Base-by-base conservation (phyloP, 2,329 filamentous ascomycete species). In the Diplodia scrobiculata region DNA sequence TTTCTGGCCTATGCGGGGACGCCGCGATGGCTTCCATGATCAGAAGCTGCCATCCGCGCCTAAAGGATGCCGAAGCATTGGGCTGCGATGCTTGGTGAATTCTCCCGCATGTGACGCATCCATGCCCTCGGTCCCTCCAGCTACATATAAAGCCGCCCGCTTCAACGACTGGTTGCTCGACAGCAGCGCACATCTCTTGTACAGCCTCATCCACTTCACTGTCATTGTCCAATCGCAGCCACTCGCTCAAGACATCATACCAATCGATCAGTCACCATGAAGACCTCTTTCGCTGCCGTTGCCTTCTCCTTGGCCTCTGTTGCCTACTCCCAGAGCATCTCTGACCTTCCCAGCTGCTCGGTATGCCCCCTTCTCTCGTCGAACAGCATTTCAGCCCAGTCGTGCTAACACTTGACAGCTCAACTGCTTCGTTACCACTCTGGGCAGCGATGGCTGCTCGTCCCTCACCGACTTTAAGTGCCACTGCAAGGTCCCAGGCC, bases 381-480 rank as follows among this genome's bases (percentile, higher is more conserved):
- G 29, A 21, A 21, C 11, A 10, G 17, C 4, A 19, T 2, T 32
- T 32, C 29, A 6, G n/a, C 2, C 19, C 47, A 50, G 17, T 13
- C 55, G 63, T 17, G 59, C 67, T 73, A 74, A 73, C 73, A 68
- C 65, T 45, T 19, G 48, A n/a, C 67, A 83, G 82, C 69, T 83
- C 17, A 70, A 69, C 68, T 84, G 82, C 75, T 82, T 84, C 72
- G 48, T 82, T 65, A 68, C 62, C 14, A 76, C 79, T 45, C 74
- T 84, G 48, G 67, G 66, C 63, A 69, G 52, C 34, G 81, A 83
- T 69, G 81, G 81, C 67, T 84, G 82, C 76, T 69, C 73, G n/a
- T 17, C 66, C 14, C 70, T 83, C 38, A 78, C 75, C 68, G 81
- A 84, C 75, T 84, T 83, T 72, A 77, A 76, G 41, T 83, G 81